Conservation (phyloP, 106 monocot genomes). For the Apostasia shenzhenica region DNA sequence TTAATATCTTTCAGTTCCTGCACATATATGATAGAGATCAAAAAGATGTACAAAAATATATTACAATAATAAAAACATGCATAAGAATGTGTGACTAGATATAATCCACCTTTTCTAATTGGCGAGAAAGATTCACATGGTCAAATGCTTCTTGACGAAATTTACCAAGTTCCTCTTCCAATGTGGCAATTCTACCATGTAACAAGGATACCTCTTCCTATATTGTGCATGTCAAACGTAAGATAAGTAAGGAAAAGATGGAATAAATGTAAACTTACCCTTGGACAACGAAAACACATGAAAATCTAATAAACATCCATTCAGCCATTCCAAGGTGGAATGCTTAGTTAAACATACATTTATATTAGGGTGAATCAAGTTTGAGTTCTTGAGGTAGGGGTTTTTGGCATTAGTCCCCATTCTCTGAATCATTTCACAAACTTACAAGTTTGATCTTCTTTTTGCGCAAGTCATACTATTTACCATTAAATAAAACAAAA, state of each 20-base stretch:
- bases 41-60: constrained; percentile 5
- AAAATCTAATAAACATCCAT: background rate
- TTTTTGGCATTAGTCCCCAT: too few species aligned
- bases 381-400: too few species aligned
- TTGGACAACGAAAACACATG: background rate
- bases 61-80: constrained; percentile 3
- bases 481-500: too few species aligned
- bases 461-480: too few species aligned
- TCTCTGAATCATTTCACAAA: too few species aligned
- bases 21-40: constrained; percentile 1
- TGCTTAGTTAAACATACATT: background rate
- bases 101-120: constrained; percentile 65
- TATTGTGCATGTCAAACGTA: background rate
- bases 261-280: background rate
- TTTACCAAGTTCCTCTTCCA: constrained; percentile 77
- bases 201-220: constrained; percentile 75
- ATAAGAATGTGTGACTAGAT: background rate
- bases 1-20: constrained; percentile 85
- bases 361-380: too few species aligned
- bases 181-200: constrained; percentile 46
- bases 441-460: too few species aligned
- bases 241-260: constrained; percentile 3
- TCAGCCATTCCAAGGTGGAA: background rate
- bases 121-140: constrained; percentile 23
- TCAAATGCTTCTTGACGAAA: constrained; percentile 51